Percentiles rank a stretch among this genome's conserved stretches.
phyloP scores from a whole-genome alignment of 371 early-diverging fungal species.

The Actinomucor elegans region DNA sequence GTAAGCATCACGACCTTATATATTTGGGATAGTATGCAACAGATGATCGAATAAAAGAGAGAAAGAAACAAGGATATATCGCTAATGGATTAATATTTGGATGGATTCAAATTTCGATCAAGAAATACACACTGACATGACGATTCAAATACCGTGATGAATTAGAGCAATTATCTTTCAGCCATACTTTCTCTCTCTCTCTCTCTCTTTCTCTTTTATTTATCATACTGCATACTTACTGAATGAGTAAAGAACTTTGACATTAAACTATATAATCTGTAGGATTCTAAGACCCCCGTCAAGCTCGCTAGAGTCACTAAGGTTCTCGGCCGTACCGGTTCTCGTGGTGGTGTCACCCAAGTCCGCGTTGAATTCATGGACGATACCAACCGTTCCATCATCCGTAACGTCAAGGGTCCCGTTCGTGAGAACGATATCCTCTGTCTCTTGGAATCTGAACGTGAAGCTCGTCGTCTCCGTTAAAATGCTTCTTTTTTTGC shows the following conservation, averaged over 20 bases:
- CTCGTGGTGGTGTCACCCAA: slow-evolving; percentile 98
- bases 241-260: too few relatives aligned
- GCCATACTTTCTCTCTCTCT: too few relatives aligned
- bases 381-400: slow-evolving; percentile 93
- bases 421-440: slow-evolving; percentile 96
- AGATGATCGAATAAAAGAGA: neutral
- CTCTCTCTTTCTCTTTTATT: too few relatives aligned
- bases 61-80: neutral
- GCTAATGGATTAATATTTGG: neutral
- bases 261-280: too few relatives aligned
- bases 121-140: too few relatives aligned
- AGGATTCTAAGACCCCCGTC: slow-evolving; percentile 71
- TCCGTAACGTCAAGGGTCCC: slow-evolving; percentile 99
- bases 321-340: slow-evolving; percentile 98
- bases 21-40: neutral
- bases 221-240: too few relatives aligned
- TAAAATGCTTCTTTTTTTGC: too few relatives aligned
- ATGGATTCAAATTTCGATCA: neutral
- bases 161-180: too few relatives aligned
- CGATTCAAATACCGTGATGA: too few relatives aligned
- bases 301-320: slow-evolving; percentile 95
- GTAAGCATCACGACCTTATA: slow-evolving; percentile 8
- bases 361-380: slow-evolving; percentile 98
- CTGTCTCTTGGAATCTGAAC: slow-evolving; percentile 97
- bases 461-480: slow-evolving; percentile 98